Evolutionary conservation across 2,329 filamentous ascomycete species (phyloP).

Genomic region (Fonsecaea pedrosoi): DNA sequence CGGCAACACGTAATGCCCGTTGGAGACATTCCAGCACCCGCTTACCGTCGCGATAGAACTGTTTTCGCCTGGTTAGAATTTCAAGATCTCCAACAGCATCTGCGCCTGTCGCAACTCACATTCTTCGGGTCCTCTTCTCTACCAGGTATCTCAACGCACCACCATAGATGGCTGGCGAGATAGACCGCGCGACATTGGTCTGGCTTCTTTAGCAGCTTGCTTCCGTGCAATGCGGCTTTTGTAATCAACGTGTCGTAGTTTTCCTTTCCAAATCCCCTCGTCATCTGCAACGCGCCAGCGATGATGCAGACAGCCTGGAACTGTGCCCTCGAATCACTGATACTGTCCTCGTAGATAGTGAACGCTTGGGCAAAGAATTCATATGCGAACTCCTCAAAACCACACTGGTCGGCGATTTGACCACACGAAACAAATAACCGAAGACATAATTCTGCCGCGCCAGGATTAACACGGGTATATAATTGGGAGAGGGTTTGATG

Average conservation of each 20-base stretch:
- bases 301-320: slow-evolving; percentile 98
- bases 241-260: slow-evolving; percentile 99
- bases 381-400: slow-evolving; percentile 94
- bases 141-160: slow-evolving; percentile 82
- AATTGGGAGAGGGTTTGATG: slow-evolving; percentile 85
- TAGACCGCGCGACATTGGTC: slow-evolving; percentile 98
- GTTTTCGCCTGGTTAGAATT: slow-evolving; percentile 37
- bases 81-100: neutral
- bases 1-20: slow-evolving; percentile 90
- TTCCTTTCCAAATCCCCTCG: slow-evolving; percentile 89
- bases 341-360: slow-evolving; percentile 94
- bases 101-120: slow-evolving; percentile 58
- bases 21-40: slow-evolving; percentile 95
- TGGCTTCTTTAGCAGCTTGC: slow-evolving; percentile 95
- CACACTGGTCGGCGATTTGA: slow-evolving; percentile 87
- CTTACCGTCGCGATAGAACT: slow-evolving; percentile 97
- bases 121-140: slow-evolving; percentile 82
- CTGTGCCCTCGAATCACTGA: slow-evolving; percentile 93
- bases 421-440: slow-evolving; percentile 91
- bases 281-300: slow-evolving; percentile 84
- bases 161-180: slow-evolving; percentile 95
- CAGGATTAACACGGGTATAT: slow-evolving; percentile 82
- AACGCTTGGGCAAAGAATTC: slow-evolving; percentile 99
- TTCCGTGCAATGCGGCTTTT: slow-evolving; percentile 94
- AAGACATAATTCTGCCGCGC: slow-evolving; percentile 84